These are phyloP conservation scores for Uronychia binucleata DNA, from an alignment of 73 alveolate genomes.

Conservation along the genomic window DNA sequence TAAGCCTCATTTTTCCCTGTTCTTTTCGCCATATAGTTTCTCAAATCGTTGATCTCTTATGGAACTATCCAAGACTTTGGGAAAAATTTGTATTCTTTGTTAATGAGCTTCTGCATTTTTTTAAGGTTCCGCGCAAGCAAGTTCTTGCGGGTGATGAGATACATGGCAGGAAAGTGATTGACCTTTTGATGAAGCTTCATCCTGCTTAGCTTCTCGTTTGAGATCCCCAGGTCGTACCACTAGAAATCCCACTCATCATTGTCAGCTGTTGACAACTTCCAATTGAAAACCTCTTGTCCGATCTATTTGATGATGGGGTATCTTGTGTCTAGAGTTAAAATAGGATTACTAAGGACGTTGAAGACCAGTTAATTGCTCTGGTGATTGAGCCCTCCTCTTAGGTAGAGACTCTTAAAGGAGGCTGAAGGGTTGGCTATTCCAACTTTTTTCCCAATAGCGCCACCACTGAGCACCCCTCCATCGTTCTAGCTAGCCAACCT, in stretches of 20 bases:
- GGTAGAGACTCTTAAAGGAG: background rate
- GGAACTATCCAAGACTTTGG: conserved; percentile 69
- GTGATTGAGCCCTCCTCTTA: background rate
- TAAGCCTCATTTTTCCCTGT: too few relatives aligned
- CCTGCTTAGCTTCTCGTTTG: conserved; percentile 53
- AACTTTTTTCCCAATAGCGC: background rate
- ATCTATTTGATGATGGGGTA: background rate
- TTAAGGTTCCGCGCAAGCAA: conserved; percentile 60
- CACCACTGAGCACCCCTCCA: background rate
- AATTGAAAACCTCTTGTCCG: conserved; percentile 5
- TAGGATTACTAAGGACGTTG: too few relatives aligned
- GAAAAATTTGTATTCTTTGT: conserved; percentile 52
- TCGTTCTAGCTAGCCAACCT: background rate
- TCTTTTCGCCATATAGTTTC: conserved; percentile 11
- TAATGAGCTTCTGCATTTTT: conserved; percentile 37
- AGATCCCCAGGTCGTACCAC: conserved; percentile 56
- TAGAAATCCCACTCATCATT: conserved; percentile 64
- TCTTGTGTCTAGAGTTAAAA: background rate
- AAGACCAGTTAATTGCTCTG: background rate
- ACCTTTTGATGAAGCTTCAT: conserved; percentile 61
- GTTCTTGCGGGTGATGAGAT: conserved; percentile 52
- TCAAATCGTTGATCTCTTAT: conserved; percentile 51
- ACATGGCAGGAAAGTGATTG: conserved; percentile 70
- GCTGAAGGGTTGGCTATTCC: background rate
- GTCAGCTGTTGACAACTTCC: conserved; percentile 49